Percentiles rank a stretch among this genome's conserved stretches.
Conservation (phyloP, 257 asterid genomes). For the Eucommia ulmoides region DNA sequence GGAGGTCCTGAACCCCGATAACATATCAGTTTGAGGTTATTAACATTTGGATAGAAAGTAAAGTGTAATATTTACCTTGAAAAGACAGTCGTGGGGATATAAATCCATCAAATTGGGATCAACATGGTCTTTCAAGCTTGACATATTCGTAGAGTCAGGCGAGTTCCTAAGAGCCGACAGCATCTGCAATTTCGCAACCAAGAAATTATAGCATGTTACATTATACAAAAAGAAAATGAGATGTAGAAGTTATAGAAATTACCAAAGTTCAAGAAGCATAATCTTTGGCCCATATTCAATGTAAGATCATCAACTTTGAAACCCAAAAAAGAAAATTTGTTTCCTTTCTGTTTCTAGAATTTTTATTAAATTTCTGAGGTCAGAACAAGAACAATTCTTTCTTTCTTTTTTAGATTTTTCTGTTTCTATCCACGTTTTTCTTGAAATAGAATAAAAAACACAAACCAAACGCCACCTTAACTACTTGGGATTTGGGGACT, state of each 20-base stretch:
- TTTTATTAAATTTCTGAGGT: not conserved
- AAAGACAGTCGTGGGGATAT: conserved; percentile 89
- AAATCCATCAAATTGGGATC: conserved; percentile 75
- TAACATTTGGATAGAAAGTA: not conserved
- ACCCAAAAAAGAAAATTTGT: not conserved
- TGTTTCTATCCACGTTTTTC: too few relatives aligned
- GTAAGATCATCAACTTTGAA: too few relatives aligned
- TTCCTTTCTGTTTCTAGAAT: not conserved
- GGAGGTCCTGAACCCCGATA: too few relatives aligned
- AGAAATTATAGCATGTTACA: conserved; percentile 6
- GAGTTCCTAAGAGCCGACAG: conserved; percentile 67
- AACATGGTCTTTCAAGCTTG: conserved; percentile 66
- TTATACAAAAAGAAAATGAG: not conserved
- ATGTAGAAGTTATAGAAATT: not conserved
- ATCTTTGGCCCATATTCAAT: too few relatives aligned
- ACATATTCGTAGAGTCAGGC: conserved; percentile 74
- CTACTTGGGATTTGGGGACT: too few relatives aligned
- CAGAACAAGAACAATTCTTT: too few relatives aligned
- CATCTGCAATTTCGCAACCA: conserved; percentile 48
- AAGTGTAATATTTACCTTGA: conserved; percentile 49
- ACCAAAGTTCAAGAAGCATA: too few relatives aligned
- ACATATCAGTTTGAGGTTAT: too few relatives aligned
- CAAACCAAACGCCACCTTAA: too few relatives aligned
- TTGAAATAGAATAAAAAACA: too few relatives aligned
- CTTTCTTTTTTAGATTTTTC: too few relatives aligned